Conservation (phyloP, 169 alveolate genomes). For the Ophryocystis elektroscirrha region DNA sequence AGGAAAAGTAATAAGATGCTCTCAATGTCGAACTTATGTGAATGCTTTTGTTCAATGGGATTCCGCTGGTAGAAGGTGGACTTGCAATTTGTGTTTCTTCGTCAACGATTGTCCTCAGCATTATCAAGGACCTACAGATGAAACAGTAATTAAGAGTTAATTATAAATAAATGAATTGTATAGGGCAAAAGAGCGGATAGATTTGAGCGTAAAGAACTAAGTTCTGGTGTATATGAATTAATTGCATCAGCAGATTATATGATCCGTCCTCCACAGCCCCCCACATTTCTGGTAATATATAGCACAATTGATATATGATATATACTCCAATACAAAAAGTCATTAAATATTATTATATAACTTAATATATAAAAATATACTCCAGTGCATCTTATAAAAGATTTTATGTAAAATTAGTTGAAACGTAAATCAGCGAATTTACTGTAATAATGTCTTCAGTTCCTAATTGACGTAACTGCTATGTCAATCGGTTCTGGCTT, state of each 20-base stretch:
- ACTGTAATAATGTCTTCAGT: constrained; percentile 7
- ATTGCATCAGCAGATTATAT: constrained; percentile 81
- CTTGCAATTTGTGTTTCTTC: constrained; percentile 79
- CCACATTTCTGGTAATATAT: constrained; percentile 60
- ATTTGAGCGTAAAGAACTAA: constrained; percentile 60
- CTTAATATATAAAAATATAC: neutral
- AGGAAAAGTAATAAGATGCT: constrained; percentile 19
- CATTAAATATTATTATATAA: neutral
- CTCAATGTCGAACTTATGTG: constrained; percentile 46
- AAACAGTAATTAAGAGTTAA: neutral
- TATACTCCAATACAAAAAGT: neutral
- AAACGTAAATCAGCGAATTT: neutral
- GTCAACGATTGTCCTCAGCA: constrained; percentile 55
- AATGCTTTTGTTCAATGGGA: constrained; percentile 83
- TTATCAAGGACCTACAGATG: neutral
- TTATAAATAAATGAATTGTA: constrained; percentile 24
- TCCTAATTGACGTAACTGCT: constrained; percentile 60
- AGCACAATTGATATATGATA: no score
- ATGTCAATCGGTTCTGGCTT: constrained; percentile 68
- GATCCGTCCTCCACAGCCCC: constrained; percentile 86
- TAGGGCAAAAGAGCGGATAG: constrained; percentile 54
- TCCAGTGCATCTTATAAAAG: neutral
- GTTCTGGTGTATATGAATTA: constrained; percentile 72
- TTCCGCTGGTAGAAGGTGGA: constrained; percentile 77
- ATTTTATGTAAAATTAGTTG: neutral